Evolutionary conservation across 139 green algal genomes (phyloP).

Genomic region (Pycnococcus provasolii): DNA sequence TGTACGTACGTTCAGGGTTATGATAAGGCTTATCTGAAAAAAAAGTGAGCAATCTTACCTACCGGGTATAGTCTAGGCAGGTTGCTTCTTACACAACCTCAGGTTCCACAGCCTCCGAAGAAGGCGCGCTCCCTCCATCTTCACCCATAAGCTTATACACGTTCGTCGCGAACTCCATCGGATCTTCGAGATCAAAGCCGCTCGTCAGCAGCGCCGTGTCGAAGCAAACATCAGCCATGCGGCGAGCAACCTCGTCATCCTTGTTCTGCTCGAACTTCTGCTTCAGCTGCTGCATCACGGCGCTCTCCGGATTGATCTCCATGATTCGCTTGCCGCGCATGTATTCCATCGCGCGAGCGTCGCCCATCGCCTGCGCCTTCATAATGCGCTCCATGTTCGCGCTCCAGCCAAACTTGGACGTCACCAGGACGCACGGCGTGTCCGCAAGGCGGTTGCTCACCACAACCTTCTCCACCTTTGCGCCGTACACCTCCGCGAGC

Average conservation of each 20-base stretch:
- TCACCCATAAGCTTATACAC: constrained; percentile 20
- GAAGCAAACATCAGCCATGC: constrained; percentile 38
- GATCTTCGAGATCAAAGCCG: constrained; percentile 31
- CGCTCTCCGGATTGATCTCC: constrained; percentile 90
- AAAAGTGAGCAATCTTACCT: too few species aligned
- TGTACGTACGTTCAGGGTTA: too few species aligned
- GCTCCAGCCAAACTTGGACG: constrained; percentile 91
- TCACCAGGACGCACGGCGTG: constrained; percentile 86
- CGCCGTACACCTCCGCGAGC: constrained; percentile 61
- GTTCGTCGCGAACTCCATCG: constrained; percentile 8
- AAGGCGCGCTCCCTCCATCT: neutral
- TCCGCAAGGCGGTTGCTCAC: constrained; percentile 67
- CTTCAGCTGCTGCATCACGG: constrained; percentile 68
- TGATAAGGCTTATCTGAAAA: too few species aligned
- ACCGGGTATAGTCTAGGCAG: too few species aligned
- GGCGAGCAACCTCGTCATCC: constrained; percentile 37
- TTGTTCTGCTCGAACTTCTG: constrained; percentile 29
- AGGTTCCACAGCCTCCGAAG: too few species aligned
- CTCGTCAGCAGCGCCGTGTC: constrained; percentile 77
- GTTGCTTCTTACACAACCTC: too few species aligned
- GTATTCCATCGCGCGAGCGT: constrained; percentile 83
- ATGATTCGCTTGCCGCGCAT: constrained; percentile 89
- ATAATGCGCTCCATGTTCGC: constrained; percentile 93
- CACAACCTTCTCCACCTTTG: constrained; percentile 65
- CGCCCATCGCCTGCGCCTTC: constrained; percentile 73